Percentiles rank a stretch among this genome's conserved stretches.
These are phyloP conservation scores for Passiflora organensis DNA, from an alignment of 345 rosid species.

Conservation along the genomic window DNA sequence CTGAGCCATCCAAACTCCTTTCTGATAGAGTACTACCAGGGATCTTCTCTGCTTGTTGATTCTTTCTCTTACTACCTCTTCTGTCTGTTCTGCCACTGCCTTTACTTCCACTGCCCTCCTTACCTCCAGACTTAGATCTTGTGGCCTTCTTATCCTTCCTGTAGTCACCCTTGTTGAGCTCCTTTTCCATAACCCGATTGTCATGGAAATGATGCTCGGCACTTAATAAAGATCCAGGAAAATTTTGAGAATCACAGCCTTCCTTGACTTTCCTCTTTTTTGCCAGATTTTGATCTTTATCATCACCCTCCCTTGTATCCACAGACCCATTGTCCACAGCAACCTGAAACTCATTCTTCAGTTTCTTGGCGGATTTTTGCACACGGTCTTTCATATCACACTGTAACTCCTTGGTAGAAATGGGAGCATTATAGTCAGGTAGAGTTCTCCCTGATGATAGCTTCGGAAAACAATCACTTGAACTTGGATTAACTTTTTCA, in stretches of 20 bases:
- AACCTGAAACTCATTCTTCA: slow-evolving; percentile 29
- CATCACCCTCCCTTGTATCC: slow-evolving; percentile 39
- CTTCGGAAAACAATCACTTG: slow-evolving; percentile 43
- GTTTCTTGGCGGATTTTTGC: slow-evolving; percentile 37
- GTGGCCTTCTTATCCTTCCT: slow-evolving; percentile 61
- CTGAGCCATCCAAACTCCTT: slow-evolving; percentile 17
- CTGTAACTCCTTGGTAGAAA: slow-evolving; percentile 34
- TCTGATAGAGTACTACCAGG: slow-evolving; percentile 29
- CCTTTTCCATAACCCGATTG: slow-evolving; percentile 30
- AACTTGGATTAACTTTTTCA: slow-evolving; percentile 42
- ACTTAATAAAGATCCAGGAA: slow-evolving; percentile 20
- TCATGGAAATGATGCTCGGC: slow-evolving; percentile 30
- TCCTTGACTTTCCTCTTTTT: slow-evolving; percentile 67
- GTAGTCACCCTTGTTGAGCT: slow-evolving; percentile 46
- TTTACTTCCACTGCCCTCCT: slow-evolving; percentile 53
- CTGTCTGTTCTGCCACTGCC: slow-evolving; percentile 47
- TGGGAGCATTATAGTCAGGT: slow-evolving; percentile 30
- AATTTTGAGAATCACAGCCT: slow-evolving; percentile 27
- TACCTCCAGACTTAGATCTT: slow-evolving; percentile 47
- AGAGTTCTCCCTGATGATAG: slow-evolving; percentile 40
- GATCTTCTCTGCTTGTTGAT: slow-evolving; percentile 31
- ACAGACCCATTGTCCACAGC: slow-evolving; percentile 39
- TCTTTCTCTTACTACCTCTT: slow-evolving; percentile 41
- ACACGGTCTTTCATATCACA: slow-evolving; percentile 31
- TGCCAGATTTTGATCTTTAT: slow-evolving; percentile 19